A percentile compares a stretch with the other conserved stretches of the same genome.
These are phyloP conservation scores for Plasmodium inui DNA, from an alignment of 169 alveolate genomes.

Conservation along the genomic window DNA sequence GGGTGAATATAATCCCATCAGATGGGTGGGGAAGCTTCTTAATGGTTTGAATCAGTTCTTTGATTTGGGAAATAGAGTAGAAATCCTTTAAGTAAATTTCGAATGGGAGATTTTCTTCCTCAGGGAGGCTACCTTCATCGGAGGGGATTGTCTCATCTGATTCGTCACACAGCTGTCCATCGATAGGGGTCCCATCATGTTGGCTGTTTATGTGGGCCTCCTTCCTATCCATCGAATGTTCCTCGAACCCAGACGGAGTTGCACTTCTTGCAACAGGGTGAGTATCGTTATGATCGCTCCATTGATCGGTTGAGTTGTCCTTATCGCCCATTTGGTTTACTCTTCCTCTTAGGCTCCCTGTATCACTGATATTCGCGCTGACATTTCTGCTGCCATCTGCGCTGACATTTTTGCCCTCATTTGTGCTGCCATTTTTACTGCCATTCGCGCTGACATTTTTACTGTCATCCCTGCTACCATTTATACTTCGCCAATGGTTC, in stretches of 20 bases:
- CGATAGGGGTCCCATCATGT: background rate
- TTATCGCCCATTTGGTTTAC: background rate
- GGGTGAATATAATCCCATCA: conserved; percentile 97
- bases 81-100: conserved; percentile 89
- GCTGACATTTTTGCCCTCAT: too few relatives aligned
- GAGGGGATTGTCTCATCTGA: conserved; percentile 3
- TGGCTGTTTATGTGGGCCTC: background rate
- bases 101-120: conserved; percentile 19
- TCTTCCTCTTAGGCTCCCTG: background rate
- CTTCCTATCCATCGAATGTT: background rate
- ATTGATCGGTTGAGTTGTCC: background rate
- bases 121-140: background rate
- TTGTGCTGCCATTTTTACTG: background rate
- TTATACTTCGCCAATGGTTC: background rate
- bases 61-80: conserved; percentile 89
- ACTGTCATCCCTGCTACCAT: background rate
- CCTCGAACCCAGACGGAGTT: background rate
- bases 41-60: conserved; percentile 85
- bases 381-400: background rate
- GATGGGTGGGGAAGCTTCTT: conserved; percentile 93
- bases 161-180: background rate
- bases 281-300: background rate
- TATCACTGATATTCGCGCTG: background rate
- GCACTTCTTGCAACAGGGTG: background rate
- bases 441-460: background rate